Percentiles rank a stretch among this genome's conserved stretches.
Conservation (phyloP, 2,329 filamentous ascomycete genomes). For the Cryphonectria parasitica region DNA sequence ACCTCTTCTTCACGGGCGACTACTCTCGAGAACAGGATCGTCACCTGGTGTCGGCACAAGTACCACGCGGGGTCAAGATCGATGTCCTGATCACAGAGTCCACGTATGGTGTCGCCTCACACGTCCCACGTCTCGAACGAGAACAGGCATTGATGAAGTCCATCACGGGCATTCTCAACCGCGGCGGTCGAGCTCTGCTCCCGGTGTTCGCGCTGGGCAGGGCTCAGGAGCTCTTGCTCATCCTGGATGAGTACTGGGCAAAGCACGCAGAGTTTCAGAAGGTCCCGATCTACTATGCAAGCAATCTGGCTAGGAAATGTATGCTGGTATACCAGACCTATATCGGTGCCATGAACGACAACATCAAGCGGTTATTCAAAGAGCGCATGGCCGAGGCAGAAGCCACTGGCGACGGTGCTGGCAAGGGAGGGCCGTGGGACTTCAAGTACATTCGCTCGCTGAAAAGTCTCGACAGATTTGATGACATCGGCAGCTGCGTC, state of each 20-base stretch:
- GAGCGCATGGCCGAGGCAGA: slow-evolving; percentile 92
- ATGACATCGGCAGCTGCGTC: slow-evolving; percentile 92
- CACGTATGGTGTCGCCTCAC: slow-evolving; percentile 93
- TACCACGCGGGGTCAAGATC: slow-evolving; percentile 86
- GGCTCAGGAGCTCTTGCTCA: slow-evolving; percentile 91
- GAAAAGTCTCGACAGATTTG: slow-evolving; percentile 92
- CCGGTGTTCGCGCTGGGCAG: slow-evolving; percentile 93
- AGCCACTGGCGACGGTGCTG: slow-evolving; percentile 72
- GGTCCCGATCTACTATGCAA: slow-evolving; percentile 96
- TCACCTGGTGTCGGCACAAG: slow-evolving; percentile 90
- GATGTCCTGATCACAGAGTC: slow-evolving; percentile 98
- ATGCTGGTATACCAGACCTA: slow-evolving; percentile 99
- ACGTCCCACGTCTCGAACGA: slow-evolving; percentile 86
- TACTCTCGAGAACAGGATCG: slow-evolving; percentile 96
- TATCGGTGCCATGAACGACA: slow-evolving; percentile 98
- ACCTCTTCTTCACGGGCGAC: slow-evolving; percentile 96
- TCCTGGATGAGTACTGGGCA: slow-evolving; percentile 95
- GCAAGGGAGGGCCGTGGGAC: slow-evolving; percentile 90
- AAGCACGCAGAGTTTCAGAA: slow-evolving; percentile 87
- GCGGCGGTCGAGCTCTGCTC: slow-evolving; percentile 89
- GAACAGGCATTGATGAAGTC: slow-evolving; percentile 95
- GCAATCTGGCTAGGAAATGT: slow-evolving; percentile 91
- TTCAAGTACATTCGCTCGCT: slow-evolving; percentile 92
- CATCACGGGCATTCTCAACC: slow-evolving; percentile 86
- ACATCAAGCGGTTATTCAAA: slow-evolving; percentile 93